Conservation (phyloP, 441 rosid species). For the Mallotus repandus region DNA sequence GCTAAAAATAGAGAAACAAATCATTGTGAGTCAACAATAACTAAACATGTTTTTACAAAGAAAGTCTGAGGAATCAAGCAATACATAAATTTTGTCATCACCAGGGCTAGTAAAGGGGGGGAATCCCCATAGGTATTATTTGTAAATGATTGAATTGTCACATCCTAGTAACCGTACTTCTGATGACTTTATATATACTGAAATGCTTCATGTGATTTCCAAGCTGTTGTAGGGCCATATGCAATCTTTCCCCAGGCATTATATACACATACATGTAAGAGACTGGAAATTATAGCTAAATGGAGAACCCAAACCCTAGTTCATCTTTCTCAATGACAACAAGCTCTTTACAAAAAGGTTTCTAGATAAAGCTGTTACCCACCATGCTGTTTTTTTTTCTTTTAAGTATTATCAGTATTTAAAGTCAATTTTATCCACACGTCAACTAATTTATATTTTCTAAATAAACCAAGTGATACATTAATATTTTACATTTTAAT, state of each 20-base stretch:
- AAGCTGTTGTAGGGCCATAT: conserved; percentile 15
- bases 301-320: neutral
- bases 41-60: neutral
- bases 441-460: no score
- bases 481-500: no score
- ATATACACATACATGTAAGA: neutral
- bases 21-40: neutral
- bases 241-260: conserved; percentile 10
- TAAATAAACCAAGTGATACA: no score
- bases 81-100: neutral
- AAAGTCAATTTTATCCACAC: no score
- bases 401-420: no score
- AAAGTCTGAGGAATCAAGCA: neutral
- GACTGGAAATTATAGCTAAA: neutral
- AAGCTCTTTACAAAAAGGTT: neutral
- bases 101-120: neutral
- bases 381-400: no score
- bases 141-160: conserved; percentile 15
- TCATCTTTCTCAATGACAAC: no score
- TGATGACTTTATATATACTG: neutral
- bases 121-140: neutral
- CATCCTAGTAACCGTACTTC: conserved; percentile 13
- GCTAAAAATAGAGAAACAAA: no score
- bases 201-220: conserved; percentile 16
- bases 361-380: no score